A percentile compares a stretch with the other conserved stretches of the same genome.
Conservation (phyloP, 2,329 filamentous ascomycete genomes). For the Grosmannia penicillata region DNA sequence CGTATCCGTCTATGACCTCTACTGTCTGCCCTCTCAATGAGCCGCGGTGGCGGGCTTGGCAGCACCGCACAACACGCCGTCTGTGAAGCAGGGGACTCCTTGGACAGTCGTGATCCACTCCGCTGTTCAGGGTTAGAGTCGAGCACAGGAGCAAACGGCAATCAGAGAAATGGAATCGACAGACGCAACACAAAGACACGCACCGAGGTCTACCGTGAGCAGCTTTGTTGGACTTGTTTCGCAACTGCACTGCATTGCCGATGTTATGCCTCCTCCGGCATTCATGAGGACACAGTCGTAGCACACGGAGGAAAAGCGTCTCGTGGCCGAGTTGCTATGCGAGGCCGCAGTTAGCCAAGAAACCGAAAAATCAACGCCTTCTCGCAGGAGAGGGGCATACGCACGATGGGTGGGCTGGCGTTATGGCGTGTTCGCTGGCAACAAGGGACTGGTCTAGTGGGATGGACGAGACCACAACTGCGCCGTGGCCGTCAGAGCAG, state of each 20-base stretch:
- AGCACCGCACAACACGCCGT: slow-evolving; percentile 3
- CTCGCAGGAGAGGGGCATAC: background rate
- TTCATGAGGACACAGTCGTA: background rate
- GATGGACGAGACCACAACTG: background rate
- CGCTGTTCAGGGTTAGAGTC: background rate
- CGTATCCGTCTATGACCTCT: background rate
- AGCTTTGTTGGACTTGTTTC: background rate
- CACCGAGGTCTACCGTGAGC: slow-evolving; percentile 4
- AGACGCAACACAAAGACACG: no score
- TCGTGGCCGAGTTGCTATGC: slow-evolving; percentile 2
- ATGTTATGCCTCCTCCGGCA: background rate
- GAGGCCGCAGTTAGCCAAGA: no score
- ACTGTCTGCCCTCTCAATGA: background rate
- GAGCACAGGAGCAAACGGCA: no score
- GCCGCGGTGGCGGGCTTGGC: background rate
- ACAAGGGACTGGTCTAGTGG: slow-evolving; percentile 4
- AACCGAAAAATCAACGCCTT: no score
- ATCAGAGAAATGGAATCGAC: no score
- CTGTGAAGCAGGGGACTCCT: slow-evolving; percentile 5
- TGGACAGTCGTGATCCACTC: slow-evolving; percentile 3
- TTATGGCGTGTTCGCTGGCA: slow-evolving; percentile 1
- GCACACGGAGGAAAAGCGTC: slow-evolving; percentile 5
- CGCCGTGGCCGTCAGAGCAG: background rate
- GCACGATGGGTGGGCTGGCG: slow-evolving; percentile 4
- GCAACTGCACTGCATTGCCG: slow-evolving; percentile 7